Evolutionary conservation across 2,329 filamentous ascomycete genomes (phyloP).

Genomic region (Proliferodiscus dingleyae): DNA sequence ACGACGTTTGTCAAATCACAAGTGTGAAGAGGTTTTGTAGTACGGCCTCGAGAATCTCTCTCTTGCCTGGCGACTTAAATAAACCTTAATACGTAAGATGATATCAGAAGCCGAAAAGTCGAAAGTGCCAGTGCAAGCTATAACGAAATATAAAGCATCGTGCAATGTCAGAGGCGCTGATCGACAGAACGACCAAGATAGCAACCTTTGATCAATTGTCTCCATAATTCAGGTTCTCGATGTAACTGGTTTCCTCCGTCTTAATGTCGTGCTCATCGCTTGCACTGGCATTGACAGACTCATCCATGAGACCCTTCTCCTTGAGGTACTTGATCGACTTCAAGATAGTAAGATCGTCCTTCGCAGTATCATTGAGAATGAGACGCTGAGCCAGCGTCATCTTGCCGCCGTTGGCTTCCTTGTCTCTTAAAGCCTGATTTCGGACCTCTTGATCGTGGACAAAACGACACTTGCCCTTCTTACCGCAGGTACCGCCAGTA

Average conservation of each 20-base stretch:
- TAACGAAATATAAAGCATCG: too few relatives aligned
- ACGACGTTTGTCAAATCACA: conserved; percentile 9
- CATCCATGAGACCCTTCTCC: conserved; percentile 37
- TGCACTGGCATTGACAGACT: conserved; percentile 26
- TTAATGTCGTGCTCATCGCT: conserved; percentile 15
- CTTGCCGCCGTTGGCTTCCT: conserved; percentile 59
- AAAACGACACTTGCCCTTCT: conserved; percentile 72
- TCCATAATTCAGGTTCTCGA: conserved; percentile 25
- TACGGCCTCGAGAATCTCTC: conserved; percentile 1
- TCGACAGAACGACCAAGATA: not conserved
- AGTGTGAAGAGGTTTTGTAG: conserved; percentile 3
- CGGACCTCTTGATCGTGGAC: conserved; percentile 61
- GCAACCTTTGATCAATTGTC: conserved; percentile 17
- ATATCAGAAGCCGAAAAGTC: too few relatives aligned
- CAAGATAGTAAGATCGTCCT: conserved; percentile 61
- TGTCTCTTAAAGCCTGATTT: conserved; percentile 58
- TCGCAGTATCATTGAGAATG: conserved; percentile 62
- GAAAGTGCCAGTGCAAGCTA: not conserved
- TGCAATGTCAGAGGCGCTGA: conserved; percentile 1
- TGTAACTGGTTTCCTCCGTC: conserved; percentile 24
- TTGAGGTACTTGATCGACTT: conserved; percentile 62
- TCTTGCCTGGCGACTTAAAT: not conserved
- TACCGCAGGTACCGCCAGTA: conserved; percentile 63
- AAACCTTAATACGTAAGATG: not conserved
- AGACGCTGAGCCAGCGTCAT: conserved; percentile 63